A percentile compares a stretch with the other conserved stretches of the same genome.
Conservation (phyloP, 2,329 filamentous ascomycete species). For the Fusarium coffeatum region DNA sequence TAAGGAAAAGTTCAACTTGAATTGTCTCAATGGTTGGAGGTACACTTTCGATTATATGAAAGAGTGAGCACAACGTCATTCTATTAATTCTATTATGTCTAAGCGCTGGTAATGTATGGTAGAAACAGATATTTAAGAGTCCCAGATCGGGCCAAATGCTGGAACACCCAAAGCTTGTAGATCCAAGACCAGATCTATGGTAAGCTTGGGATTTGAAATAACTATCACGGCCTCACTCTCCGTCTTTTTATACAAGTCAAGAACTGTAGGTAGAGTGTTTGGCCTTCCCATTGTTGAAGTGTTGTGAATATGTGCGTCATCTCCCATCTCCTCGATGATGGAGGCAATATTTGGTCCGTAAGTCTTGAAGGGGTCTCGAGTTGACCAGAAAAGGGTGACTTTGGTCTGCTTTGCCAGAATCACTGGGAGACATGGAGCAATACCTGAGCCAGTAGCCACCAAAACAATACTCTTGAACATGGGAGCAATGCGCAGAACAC, state of each 20-base stretch:
- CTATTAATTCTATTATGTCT: neutral
- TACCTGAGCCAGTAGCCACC: slow-evolving; percentile 76
- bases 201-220: slow-evolving; percentile 73
- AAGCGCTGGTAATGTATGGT: neutral
- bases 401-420: slow-evolving; percentile 59
- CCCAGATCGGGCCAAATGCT: slow-evolving; percentile 77
- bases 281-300: slow-evolving; percentile 66
- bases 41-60: neutral
- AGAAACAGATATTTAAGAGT: slow-evolving; percentile 48
- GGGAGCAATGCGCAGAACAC: slow-evolving; percentile 71
- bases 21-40: neutral
- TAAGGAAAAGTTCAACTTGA: neutral
- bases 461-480: slow-evolving; percentile 72
- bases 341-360: slow-evolving; percentile 67
- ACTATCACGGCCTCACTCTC: slow-evolving; percentile 75
- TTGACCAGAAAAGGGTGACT: slow-evolving; percentile 73
- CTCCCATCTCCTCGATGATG: slow-evolving; percentile 64
- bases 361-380: slow-evolving; percentile 64
- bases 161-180: slow-evolving; percentile 71
- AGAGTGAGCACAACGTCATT: neutral
- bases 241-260: slow-evolving; percentile 64
- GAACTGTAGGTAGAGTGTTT: slow-evolving; percentile 56
- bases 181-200: slow-evolving; percentile 71
- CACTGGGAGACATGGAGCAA: slow-evolving; percentile 66
- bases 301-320: slow-evolving; percentile 71